Base-by-base conservation (phyloP, 345 rosid species). In the Kandelia obovata region DNA sequence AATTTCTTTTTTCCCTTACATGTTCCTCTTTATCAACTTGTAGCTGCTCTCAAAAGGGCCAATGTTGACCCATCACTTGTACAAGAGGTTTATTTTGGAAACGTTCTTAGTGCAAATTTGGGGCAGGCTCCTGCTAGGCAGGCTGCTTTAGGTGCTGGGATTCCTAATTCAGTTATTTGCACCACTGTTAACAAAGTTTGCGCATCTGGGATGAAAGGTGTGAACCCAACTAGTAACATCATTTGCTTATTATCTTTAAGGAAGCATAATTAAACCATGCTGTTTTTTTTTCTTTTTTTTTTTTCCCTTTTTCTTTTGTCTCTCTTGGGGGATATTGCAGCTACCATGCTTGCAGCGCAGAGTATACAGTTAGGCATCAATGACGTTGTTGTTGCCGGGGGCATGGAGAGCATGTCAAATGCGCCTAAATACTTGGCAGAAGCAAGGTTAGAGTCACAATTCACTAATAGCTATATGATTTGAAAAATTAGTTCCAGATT, bases 81-180 rank as follows among this genome's bases (percentile, higher is more conserved):
- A 17, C 89, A 95, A 86, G 99, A 95, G 83, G 96, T 95, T 68
- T 68, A 85, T 69, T 90, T 95, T 77, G 96, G 99, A 55, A 95
- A 95, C 83, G 99, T 95, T 71, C 92, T 92, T 32, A 88, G 92
- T 53, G 97, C 99, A 32, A 95, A 95, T 82, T 77, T 95, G 62
- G 99, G 98, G n/a, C 96, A 92, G 79, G 99, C 97, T 82, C 99
- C 99, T 39, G 97, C 99, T 73, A 88, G 96, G 78, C 99, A 95
- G 80, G 99, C 99, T 65, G 96, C 97, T 13, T 64, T 95, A 69
- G 98, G 96, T 71, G 97, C 99, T 23, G 98, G 99, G 55, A 87
- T 95, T 71, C 83, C 98, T 64, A 85, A 86, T 76, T 83, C 97
- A 19, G 99, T 95, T 53, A 1, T 92, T 59, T 90, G 96, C 76